Evolutionary conservation across 495 filamentous ascomycete genomes (phyloP).

Genomic region (Penicillium macrosclerotiorum): DNA sequence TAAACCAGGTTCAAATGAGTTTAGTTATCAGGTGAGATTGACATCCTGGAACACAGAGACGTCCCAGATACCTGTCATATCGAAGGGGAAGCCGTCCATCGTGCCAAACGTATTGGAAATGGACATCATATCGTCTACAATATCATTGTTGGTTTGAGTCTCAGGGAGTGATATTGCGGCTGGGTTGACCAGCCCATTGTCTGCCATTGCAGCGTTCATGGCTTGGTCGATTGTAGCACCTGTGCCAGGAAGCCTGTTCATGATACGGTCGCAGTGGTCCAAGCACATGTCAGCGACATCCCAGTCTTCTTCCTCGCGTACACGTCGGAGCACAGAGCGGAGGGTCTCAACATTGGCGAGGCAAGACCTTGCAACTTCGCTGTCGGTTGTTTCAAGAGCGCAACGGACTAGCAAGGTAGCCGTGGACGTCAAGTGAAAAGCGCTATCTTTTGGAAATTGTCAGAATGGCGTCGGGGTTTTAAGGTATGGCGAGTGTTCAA

Average conservation of each 20-base stretch:
- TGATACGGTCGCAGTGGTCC: conserved; percentile 50
- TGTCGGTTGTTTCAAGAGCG: conserved; percentile 45
- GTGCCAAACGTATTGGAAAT: conserved; percentile 50
- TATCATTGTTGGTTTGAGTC: conserved; percentile 50
- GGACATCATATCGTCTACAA: conserved; percentile 53
- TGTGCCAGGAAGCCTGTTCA: conserved; percentile 39
- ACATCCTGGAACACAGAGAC: conserved; percentile 49
- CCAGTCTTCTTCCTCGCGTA: conserved; percentile 53
- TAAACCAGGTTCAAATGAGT: background rate
- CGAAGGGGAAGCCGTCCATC: conserved; percentile 51
- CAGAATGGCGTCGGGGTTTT: conserved; percentile 9
- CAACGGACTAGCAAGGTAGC: conserved; percentile 49
- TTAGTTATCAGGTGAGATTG: conserved; percentile 30
- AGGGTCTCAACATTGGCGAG: conserved; percentile 44
- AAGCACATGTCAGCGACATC: conserved; percentile 54
- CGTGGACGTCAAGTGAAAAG: conserved; percentile 49
- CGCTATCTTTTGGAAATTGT: conserved; percentile 37
- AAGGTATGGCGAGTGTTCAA: background rate
- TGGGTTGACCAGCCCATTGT: conserved; percentile 40
- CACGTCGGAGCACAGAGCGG: conserved; percentile 44
- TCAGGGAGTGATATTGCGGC: conserved; percentile 45
- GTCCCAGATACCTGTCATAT: conserved; percentile 54
- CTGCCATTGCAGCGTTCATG: conserved; percentile 14
- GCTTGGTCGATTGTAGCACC: conserved; percentile 21
- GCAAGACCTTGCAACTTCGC: conserved; percentile 39